These are phyloP conservation scores for Gardenia jasminoides DNA, from an alignment of 257 asterid genomes.

Conservation along the genomic window DNA sequence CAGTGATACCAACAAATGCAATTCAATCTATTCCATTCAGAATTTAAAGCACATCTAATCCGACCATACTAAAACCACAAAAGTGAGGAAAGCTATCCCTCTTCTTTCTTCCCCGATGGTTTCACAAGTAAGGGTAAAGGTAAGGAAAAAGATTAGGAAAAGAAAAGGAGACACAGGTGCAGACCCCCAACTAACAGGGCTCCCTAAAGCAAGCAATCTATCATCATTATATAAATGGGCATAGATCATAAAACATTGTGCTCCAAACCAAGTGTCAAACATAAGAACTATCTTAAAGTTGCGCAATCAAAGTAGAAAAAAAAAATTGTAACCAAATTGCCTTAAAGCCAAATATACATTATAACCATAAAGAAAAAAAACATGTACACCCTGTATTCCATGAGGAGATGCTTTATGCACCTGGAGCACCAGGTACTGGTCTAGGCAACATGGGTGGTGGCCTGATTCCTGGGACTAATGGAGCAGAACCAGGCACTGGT, in stretches of 20 bases:
- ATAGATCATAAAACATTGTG: neutral
- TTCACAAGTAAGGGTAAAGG: neutral
- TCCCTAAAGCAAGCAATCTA: too few species aligned
- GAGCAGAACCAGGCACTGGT: constrained; percentile 48
- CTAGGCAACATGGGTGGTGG: constrained; percentile 73
- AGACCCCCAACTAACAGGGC: too few species aligned
- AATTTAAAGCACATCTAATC: neutral
- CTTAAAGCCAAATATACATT: neutral
- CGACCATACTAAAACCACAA: neutral
- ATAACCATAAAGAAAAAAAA: neutral
- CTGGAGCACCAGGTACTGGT: constrained; percentile 75
- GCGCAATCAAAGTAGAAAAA: neutral
- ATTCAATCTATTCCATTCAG: neutral
- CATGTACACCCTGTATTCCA: neutral
- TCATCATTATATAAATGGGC: neutral
- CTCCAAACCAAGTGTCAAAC: neutral
- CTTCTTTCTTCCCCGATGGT: neutral
- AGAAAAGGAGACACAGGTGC: neutral
- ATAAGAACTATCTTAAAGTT: neutral
- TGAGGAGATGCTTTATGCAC: constrained; percentile 27
- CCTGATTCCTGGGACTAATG: constrained; percentile 59
- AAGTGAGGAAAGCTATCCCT: neutral
- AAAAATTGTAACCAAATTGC: neutral
- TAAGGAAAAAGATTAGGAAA: neutral
- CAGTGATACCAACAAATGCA: neutral